Evolutionary conservation across 768 basidiomycete species (phyloP), one percentile per base, ranked within the genome.

Genomic region (Saitozyma sp.): DNA sequence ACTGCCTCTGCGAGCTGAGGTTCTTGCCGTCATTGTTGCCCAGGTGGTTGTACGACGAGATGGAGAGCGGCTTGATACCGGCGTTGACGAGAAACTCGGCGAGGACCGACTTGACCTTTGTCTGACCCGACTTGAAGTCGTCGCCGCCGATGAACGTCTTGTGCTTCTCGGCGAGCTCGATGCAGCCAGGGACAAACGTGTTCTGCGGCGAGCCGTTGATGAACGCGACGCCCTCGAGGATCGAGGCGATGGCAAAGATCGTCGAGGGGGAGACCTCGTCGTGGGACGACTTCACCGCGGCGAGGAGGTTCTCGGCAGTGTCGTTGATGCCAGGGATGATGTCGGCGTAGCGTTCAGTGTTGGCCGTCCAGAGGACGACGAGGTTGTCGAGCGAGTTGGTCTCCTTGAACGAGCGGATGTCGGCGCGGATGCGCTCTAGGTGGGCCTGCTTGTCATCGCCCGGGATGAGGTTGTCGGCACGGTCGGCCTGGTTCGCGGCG

Each of bases 31-130:
- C 45, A 80, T 99, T 97, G 84, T 97, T 97, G 14, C 95, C 95
- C 59, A 99, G 87, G 79, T 98, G 95, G 84, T 97, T 98, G 84
- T 99, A 98, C 11, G 90, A 92, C 9, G 95, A 90, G 75, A 99
- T 97, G 63, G 90, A 91, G 77, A 94, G 86, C 37, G 94, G 94
- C 83, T 96, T 96, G 84, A 97, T 97, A 63, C 94, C 94, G 2
- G 94, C 93, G 78, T 96, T 96, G 78, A 97, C 95, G 69, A 98
- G 86, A 86, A 96, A 98, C 83, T 99, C 95, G 58, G 93, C 93
- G 58, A 98, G 84, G 58, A 97, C 95, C 38, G 88, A 89, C 84
- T 99, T 97, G 82, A 97, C 68, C 66, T 79, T 80, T 53, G 94
- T 95, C 84, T 97, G 94, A 8, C 95, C 94, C 8, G 91, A 92